A percentile compares a stretch with the other conserved stretches of the same genome.
Evolutionary conservation across 2,329 filamentous ascomycete species (phyloP).

Genomic region (Botrytis deweyae): DNA sequence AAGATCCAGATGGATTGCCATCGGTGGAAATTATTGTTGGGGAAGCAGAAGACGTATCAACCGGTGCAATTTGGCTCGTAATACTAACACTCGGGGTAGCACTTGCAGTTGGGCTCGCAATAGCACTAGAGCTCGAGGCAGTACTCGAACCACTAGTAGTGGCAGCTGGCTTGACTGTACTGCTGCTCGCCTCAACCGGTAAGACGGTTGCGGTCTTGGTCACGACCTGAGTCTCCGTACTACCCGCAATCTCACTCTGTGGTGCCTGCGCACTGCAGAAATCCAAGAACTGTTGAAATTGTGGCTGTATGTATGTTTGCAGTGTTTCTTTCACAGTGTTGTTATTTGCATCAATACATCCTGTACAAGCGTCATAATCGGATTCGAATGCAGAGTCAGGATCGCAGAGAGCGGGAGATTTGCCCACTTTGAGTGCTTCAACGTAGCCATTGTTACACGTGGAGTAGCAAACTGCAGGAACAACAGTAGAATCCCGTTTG

Average conservation of each 20-base stretch:
- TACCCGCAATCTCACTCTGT: constrained; percentile 22
- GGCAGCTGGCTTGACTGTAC: background rate
- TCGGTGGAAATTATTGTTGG: background rate
- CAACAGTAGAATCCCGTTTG: constrained; percentile 44
- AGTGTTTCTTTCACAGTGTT: constrained; percentile 3
- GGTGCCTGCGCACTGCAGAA: constrained; percentile 31
- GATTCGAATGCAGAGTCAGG: constrained; percentile 44
- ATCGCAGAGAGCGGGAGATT: constrained; percentile 48
- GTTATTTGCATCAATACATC: constrained; percentile 29
- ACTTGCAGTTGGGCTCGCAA: background rate
- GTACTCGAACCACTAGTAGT: background rate
- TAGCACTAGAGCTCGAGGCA: background rate
- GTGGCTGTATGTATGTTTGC: constrained; percentile 27
- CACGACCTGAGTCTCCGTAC: constrained; percentile 18
- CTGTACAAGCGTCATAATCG: constrained; percentile 43
- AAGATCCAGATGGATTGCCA: background rate
- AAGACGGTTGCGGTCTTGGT: background rate
- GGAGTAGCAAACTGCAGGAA: constrained; percentile 52
- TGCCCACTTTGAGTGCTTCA: constrained; percentile 50
- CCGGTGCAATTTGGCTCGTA: constrained; percentile 6
- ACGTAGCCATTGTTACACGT: constrained; percentile 52
- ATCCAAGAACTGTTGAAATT: constrained; percentile 33
- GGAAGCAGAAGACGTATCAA: background rate
- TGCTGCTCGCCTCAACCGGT: constrained; percentile 2
- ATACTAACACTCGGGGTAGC: constrained; percentile 7